Conservation (phyloP, 2,329 filamentous ascomycete genomes). For the Penicillium sp. region DNA sequence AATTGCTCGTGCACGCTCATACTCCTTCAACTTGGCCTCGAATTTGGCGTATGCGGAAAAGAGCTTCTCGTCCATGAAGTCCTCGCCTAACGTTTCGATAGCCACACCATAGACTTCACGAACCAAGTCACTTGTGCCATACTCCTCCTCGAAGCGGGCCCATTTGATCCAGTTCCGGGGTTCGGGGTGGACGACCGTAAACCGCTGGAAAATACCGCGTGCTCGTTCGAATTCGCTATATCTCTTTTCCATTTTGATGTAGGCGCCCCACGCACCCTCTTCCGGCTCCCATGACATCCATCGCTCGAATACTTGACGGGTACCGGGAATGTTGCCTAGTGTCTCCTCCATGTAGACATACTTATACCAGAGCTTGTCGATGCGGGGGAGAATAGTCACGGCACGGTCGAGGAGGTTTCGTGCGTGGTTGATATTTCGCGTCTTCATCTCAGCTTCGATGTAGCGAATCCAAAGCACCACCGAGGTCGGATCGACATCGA, state of each 20-base stretch:
- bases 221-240: constrained; percentile 90
- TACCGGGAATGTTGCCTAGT: constrained; percentile 87
- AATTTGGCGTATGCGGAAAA: constrained; percentile 96
- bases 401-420: constrained; percentile 91
- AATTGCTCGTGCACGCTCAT: constrained; percentile 87
- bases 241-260: constrained; percentile 95
- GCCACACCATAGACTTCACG: constrained; percentile 87
- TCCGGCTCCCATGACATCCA: constrained; percentile 99
- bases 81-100: constrained; percentile 85
- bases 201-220: constrained; percentile 83
- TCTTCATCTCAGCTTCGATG: constrained; percentile 95
- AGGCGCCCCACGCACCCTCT: constrained; percentile 90
- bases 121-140: constrained; percentile 85
- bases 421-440: constrained; percentile 92
- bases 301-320: constrained; percentile 88
- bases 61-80: constrained; percentile 92
- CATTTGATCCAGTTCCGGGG: constrained; percentile 98
- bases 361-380: constrained; percentile 99
- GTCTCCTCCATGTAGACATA: constrained; percentile 99
- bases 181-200: constrained; percentile 90
- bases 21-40: constrained; percentile 91
- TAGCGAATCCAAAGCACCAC: constrained; percentile 89
- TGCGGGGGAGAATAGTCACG: constrained; percentile 83
- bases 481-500: constrained; percentile 86
- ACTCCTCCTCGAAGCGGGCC: constrained; percentile 95